These are phyloP conservation scores for Petrea volubilis DNA, from an alignment of 257 asterid genomes.

Conservation along the genomic window DNA sequence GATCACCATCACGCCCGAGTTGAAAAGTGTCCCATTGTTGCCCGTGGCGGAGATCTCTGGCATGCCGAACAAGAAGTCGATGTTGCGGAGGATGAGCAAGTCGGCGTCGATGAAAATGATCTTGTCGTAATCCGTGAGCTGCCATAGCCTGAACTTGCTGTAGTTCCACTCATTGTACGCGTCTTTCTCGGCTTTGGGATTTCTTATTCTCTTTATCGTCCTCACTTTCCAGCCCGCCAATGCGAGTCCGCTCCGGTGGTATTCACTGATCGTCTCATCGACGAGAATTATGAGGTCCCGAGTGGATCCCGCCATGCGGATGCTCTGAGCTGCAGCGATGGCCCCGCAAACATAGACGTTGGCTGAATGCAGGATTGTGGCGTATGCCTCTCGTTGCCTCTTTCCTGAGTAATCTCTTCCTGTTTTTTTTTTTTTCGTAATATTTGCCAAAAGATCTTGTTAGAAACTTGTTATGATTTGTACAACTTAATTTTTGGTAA, in stretches of 20 bases:
- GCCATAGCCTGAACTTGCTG: slow-evolving; percentile 94
- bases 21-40: slow-evolving; percentile 85
- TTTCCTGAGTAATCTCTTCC: slow-evolving; percentile 39
- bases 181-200: slow-evolving; percentile 86
- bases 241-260: slow-evolving; percentile 76
- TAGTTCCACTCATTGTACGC: slow-evolving; percentile 97
- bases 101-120: slow-evolving; percentile 88
- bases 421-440: slow-evolving; percentile 33
- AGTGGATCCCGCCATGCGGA: slow-evolving; percentile 84
- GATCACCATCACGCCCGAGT: slow-evolving; percentile 89
- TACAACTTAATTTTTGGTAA: too few relatives aligned
- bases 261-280: slow-evolving; percentile 64
- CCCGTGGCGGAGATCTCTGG: slow-evolving; percentile 92
- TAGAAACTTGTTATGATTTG: background rate
- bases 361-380: slow-evolving; percentile 90
- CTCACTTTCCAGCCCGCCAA: slow-evolving; percentile 82
- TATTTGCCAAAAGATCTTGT: background rate
- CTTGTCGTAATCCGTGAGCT: slow-evolving; percentile 78
- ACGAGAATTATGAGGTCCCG: slow-evolving; percentile 91
- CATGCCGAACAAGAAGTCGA: slow-evolving; percentile 72
- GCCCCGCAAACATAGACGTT: slow-evolving; percentile 92
- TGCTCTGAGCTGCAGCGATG: slow-evolving; percentile 90
- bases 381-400: slow-evolving; percentile 76
- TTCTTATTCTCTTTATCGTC: slow-evolving; percentile 71
- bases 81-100: slow-evolving; percentile 72